A percentile compares a stretch with the other conserved stretches of the same genome.
Conservation (phyloP, 2,329 filamentous ascomycete genomes). For the Chaetomium olivaceum region DNA sequence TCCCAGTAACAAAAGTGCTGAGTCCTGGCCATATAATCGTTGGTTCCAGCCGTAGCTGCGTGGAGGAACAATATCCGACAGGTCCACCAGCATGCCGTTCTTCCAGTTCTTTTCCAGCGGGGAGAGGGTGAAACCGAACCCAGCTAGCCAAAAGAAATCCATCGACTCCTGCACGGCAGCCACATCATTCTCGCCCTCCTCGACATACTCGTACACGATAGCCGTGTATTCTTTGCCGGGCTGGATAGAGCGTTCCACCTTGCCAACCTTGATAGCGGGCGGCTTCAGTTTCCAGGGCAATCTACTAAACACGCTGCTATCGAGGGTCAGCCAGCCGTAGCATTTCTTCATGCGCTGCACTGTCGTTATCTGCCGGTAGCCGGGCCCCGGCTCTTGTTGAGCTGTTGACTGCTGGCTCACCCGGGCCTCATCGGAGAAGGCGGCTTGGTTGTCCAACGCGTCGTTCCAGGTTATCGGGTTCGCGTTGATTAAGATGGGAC, state of each 20-base stretch:
- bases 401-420: not conserved
- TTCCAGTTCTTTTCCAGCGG: not conserved
- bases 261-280: not conserved
- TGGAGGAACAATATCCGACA: conserved; percentile 9
- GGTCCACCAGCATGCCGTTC: conserved; percentile 8
- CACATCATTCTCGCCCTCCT: conserved; percentile 9
- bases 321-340: conserved; percentile 12
- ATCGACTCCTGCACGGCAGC: not conserved
- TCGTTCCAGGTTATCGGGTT: not conserved
- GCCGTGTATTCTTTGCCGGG: conserved; percentile 4
- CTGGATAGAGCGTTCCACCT: not conserved
- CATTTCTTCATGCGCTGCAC: conserved; percentile 14
- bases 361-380: not conserved
- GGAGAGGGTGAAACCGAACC: not conserved
- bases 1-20: not conserved
- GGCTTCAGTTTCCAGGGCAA: not conserved
- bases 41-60: conserved; percentile 6
- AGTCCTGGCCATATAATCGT: not conserved
- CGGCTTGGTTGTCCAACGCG: not conserved
- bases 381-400: not conserved
- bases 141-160: conserved; percentile 12
- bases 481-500: conserved; percentile 1
- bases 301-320: not conserved
- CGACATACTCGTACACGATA: conserved; percentile 11
- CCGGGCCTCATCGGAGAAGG: conserved; percentile 11